These are phyloP conservation scores for Ceratobasidium sp. DNA, from an alignment of 1,284 basidiomycete species.

Conservation along the genomic window DNA sequence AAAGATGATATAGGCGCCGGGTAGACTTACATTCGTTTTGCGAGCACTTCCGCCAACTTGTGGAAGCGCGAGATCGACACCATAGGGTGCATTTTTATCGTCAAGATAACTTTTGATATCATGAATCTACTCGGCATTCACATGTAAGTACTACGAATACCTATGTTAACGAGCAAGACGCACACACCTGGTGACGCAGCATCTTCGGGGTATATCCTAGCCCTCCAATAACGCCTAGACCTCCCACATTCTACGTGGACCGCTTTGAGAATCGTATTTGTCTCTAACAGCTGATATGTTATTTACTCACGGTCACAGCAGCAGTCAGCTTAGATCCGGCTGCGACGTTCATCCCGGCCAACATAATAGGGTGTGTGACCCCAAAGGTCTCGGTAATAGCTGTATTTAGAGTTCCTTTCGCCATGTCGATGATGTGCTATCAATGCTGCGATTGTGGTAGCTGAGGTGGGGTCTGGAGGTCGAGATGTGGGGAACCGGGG, in stretches of 20 bases:
- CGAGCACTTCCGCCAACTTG: slow-evolving; percentile 85
- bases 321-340: slow-evolving; percentile 60
- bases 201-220: slow-evolving; percentile 57
- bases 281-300: not conserved
- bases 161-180: slow-evolving; percentile 43
- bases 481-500: slow-evolving; percentile 17
- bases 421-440: not conserved
- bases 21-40: slow-evolving; percentile 79
- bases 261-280: not conserved
- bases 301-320: slow-evolving; percentile 53
- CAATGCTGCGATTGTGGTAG: not conserved
- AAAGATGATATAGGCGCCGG: too few relatives aligned
- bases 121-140: slow-evolving; percentile 66
- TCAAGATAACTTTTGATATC: slow-evolving; percentile 77
- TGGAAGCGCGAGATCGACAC: slow-evolving; percentile 87
- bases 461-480: slow-evolving; percentile 16
- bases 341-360: slow-evolving; percentile 64
- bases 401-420: slow-evolving; percentile 52
- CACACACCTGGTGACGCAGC: slow-evolving; percentile 49
- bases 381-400: slow-evolving; percentile 61
- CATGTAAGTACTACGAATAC: not conserved
- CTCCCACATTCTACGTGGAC: slow-evolving; percentile 58
- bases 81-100: slow-evolving; percentile 82
- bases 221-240: slow-evolving; percentile 63
- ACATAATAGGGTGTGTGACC: slow-evolving; percentile 64